Evolutionary conservation across 2,329 filamentous ascomycete genomes (phyloP).

Genomic region (Saccharata proteae): DNA sequence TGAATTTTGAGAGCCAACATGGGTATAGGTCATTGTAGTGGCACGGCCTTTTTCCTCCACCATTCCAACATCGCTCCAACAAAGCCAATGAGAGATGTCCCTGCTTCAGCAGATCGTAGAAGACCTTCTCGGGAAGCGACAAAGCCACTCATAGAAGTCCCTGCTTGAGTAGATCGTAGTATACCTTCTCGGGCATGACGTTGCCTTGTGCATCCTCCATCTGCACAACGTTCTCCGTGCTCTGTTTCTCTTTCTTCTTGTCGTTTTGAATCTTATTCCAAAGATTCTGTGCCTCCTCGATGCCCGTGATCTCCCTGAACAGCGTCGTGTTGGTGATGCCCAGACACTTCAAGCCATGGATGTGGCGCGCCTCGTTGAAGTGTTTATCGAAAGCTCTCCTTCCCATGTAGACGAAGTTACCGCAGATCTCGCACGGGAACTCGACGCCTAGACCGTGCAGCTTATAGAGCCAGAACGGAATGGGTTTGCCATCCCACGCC

Average conservation of each 20-base stretch:
- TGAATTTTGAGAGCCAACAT: too few relatives aligned
- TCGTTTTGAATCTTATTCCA: slow-evolving; percentile 92
- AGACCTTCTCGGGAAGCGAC: too few relatives aligned
- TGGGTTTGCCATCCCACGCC: slow-evolving; percentile 97
- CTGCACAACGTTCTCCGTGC: slow-evolving; percentile 78
- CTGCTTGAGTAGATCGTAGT: slow-evolving; percentile 87
- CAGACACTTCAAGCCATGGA: slow-evolving; percentile 86
- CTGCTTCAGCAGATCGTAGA: too few relatives aligned
- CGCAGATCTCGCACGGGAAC: slow-evolving; percentile 91
- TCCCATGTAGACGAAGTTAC: slow-evolving; percentile 98
- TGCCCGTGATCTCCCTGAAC: slow-evolving; percentile 87
- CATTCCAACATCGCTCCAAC: too few relatives aligned
- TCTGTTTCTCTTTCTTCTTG: slow-evolving; percentile 62
- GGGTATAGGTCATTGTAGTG: too few relatives aligned
- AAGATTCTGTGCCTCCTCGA: slow-evolving; percentile 74
- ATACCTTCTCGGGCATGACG: slow-evolving; percentile 98
- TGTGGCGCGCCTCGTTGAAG: slow-evolving; percentile 86
- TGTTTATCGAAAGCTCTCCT: slow-evolving; percentile 95
- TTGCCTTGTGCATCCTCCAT: slow-evolving; percentile 98
- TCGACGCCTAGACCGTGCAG: slow-evolving; percentile 91
- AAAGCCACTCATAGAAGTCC: slow-evolving; percentile 58
- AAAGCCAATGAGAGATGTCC: too few relatives aligned
- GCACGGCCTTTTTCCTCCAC: too few relatives aligned
- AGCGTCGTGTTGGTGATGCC: slow-evolving; percentile 85
- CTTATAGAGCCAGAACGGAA: slow-evolving; percentile 98